These are phyloP conservation scores for Pogostemon cablin DNA, from an alignment of 257 asterid genomes.

Conservation along the genomic window DNA sequence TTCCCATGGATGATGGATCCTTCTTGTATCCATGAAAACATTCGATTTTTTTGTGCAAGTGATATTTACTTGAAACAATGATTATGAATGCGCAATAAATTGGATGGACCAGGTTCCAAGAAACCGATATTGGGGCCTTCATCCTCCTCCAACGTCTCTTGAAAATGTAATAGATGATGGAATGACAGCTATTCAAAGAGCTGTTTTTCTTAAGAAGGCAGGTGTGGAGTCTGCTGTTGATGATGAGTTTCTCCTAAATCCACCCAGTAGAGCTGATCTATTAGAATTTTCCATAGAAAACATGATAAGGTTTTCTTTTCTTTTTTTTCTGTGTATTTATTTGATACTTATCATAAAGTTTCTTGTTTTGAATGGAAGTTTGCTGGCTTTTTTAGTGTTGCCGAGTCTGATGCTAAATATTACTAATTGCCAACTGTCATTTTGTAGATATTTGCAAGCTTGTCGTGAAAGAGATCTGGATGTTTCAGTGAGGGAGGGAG, in stretches of 20 bases:
- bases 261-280: slow-evolving; percentile 83
- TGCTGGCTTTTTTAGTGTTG: slow-evolving; percentile 17
- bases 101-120: slow-evolving; percentile 76
- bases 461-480: slow-evolving; percentile 76
- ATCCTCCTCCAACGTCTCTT: slow-evolving; percentile 94
- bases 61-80: slow-evolving; percentile 23
- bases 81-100: slow-evolving; percentile 20
- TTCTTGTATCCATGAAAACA: not conserved
- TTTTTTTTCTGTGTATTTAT: slow-evolving; percentile 33
- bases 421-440: slow-evolving; percentile 26
- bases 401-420: slow-evolving; percentile 27
- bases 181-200: slow-evolving; percentile 77
- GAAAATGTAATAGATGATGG: slow-evolving; percentile 94
- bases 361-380: not conserved
- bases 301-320: slow-evolving; percentile 72
- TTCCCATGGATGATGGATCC: not conserved
- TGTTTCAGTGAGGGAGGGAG: slow-evolving; percentile 77
- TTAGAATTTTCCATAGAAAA: slow-evolving; percentile 76
- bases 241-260: slow-evolving; percentile 75
- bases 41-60: not conserved
- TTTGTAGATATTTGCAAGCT: slow-evolving; percentile 71
- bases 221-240: slow-evolving; percentile 80
- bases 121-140: slow-evolving; percentile 97
- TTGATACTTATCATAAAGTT: slow-evolving; percentile 14
- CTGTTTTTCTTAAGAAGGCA: slow-evolving; percentile 87